Base-by-base conservation (phyloP, 495 filamentous ascomycete genomes). In the Talaromyces nanjingensis region DNA sequence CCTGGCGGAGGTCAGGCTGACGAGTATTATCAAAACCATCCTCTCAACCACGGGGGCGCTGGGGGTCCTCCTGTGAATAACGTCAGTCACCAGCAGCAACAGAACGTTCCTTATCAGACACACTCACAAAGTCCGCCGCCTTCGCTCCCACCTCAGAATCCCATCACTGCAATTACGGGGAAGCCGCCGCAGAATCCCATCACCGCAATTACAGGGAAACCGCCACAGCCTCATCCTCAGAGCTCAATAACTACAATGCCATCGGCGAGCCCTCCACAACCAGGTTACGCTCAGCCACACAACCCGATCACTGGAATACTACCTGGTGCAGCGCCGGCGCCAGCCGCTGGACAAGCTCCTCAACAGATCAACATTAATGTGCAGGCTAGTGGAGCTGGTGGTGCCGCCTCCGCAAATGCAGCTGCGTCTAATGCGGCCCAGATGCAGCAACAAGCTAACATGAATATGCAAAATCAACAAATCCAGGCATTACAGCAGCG, bases 21-120 rank as follows among this genome's bases (percentile, higher is more conserved):
- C 31, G 56, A 59, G 24, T 59, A 59, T 59, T 59, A 34, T 16
- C 14, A 37, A 9, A 59, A 7, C n/a, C 56, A 59, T 37, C 56
- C 56, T 33, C n/a, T 59, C 1, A 37, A 37, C 31, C 31, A 33
- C 1, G 18, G n/a, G 12, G 56, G 4, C 8, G 14, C 55, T 18
- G 27, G n/a, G 0, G 12, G 56, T 9, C 31, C 16, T 37, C n/a
- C 31, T 9, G 29, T 9, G 27, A 16, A 37, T 18, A 18, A 37
- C n/a, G 12, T 11, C 22, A 22, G 0, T 59, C 4, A 33, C 11
- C 56, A 59, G 16, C 56, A 59, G 3, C 56, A 59, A 20, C 56
- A 59, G 16, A 59, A 18, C 20, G n/a, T 20, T 1, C 6, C 56
- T 33, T 3, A 33, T 56, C 53, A 27, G 24, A 14, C 53, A n/a